A percentile compares a stretch with the other conserved stretches of the same genome.
Evolutionary conservation across 805 yeast species (phyloP).

Genomic region (Danielia oregonensis): DNA sequence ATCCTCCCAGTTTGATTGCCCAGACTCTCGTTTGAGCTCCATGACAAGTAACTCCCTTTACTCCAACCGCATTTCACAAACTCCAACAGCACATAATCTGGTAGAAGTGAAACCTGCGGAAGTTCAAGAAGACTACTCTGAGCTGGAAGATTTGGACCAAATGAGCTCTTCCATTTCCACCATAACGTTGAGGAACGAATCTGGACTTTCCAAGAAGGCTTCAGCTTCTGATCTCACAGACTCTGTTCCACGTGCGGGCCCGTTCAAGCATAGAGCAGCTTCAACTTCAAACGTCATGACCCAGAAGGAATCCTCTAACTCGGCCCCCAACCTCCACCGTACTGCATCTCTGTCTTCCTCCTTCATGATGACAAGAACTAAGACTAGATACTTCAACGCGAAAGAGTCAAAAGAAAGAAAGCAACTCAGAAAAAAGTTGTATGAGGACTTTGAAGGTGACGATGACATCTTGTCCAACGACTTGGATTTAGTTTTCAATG

Average conservation of each 20-base stretch:
- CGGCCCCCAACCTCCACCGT: constrained; percentile 4
- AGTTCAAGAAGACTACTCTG: constrained; percentile 1
- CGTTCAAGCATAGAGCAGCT: constrained; percentile 12
- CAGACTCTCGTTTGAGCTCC: constrained; percentile 37
- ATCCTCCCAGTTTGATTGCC: constrained; percentile 30
- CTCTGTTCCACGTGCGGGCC: not conserved
- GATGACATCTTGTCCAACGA: constrained; percentile 37
- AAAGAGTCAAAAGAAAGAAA: constrained; percentile 38
- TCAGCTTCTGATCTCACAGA: constrained; percentile 1
- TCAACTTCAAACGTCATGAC: constrained; percentile 13
- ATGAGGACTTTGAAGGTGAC: constrained; percentile 40
- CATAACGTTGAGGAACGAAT: constrained; percentile 13
- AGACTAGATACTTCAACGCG: constrained; percentile 31
- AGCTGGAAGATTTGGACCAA: constrained; percentile 6
- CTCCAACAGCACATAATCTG: constrained; percentile 1
- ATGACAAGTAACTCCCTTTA: constrained; percentile 27
- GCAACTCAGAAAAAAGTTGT: constrained; percentile 33
- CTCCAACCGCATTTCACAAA: constrained; percentile 8
- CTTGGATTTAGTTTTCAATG: constrained; percentile 40
- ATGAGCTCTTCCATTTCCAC: constrained; percentile 19
- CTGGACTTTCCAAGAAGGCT: not conserved
- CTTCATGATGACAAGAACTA: constrained; percentile 27
- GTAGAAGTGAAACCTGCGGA: constrained; percentile 4
- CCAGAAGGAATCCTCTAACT: constrained; percentile 1
- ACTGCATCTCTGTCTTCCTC: constrained; percentile 13